phyloP scores from a whole-genome alignment of 2,329 filamentous ascomycete genomes.

The Penicillium hordei region DNA sequence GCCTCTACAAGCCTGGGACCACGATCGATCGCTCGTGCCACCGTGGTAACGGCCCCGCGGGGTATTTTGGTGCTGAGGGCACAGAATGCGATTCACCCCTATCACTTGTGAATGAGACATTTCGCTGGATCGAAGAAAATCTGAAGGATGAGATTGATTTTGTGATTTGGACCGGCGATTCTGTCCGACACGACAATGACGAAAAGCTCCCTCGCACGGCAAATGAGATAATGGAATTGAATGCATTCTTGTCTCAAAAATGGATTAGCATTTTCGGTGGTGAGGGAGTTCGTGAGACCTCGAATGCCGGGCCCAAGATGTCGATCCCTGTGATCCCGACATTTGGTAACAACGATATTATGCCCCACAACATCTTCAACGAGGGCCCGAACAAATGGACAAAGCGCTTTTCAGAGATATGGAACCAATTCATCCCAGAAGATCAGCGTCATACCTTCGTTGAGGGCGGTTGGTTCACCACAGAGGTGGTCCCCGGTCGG shows the following conservation, averaged over 20 bases:
- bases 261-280: constrained; percentile 70
- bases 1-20: constrained; percentile 77
- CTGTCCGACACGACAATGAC: constrained; percentile 84
- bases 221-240: constrained; percentile 73
- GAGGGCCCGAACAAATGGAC: constrained; percentile 87
- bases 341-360: constrained; percentile 95
- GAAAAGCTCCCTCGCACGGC: constrained; percentile 73
- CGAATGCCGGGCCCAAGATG: constrained; percentile 55
- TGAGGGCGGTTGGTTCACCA: constrained; percentile 90
- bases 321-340: constrained; percentile 81
- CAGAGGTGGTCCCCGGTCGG: constrained; percentile 82
- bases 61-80: constrained; percentile 78
- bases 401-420: constrained; percentile 71
- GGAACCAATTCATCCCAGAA: constrained; percentile 86
- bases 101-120: constrained; percentile 79
- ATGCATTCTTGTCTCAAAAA: constrained; percentile 71
- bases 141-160: constrained; percentile 81
- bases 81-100: constrained; percentile 85
- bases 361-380: constrained; percentile 91
- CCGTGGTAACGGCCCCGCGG: constrained; percentile 71
- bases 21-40: constrained; percentile 75
- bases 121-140: constrained; percentile 81
- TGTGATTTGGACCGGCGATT: constrained; percentile 90
- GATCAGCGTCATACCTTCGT: constrained; percentile 87
- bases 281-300: constrained; percentile 46